Evolutionary conservation across 1,139 yeast species (phyloP).

Genomic region (Suhomyces maxii): DNA sequence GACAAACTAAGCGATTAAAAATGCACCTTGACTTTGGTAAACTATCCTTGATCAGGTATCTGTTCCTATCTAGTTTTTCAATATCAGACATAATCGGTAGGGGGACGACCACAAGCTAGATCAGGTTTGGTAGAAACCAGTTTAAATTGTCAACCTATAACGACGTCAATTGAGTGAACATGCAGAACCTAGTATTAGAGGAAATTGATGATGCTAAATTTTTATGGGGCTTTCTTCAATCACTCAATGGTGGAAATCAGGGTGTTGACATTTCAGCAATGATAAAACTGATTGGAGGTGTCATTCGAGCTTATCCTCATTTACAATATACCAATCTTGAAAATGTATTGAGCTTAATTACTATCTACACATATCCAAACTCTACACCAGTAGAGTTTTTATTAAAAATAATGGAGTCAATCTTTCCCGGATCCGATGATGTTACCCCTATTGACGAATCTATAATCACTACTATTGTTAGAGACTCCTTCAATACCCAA

Average conservation of each 20-base stretch:
- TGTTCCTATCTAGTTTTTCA: too few species aligned
- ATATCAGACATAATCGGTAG: background rate
- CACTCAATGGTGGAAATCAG: background rate
- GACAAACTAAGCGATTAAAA: background rate
- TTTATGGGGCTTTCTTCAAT: slow-evolving; percentile 3
- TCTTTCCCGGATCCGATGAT: background rate
- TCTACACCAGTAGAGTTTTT: background rate
- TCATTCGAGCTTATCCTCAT: background rate
- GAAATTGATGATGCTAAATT: slow-evolving; percentile 6
- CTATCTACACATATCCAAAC: slow-evolving; percentile 3
- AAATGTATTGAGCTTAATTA: slow-evolving; percentile 9
- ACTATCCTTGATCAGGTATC: too few species aligned
- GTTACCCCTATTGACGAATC: background rate
- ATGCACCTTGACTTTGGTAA: background rate
- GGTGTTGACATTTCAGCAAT: background rate
- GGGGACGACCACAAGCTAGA: background rate
- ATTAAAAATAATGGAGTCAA: background rate
- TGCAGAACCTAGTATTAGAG: background rate
- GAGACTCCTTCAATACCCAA: background rate
- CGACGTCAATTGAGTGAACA: background rate
- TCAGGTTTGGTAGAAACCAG: background rate
- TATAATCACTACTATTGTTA: background rate
- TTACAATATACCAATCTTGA: slow-evolving; percentile 7
- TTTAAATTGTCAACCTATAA: background rate
- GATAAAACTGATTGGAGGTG: background rate